Base-by-base conservation (phyloP, 1,284 basidiomycete species). In the Entoloma clypeatum region DNA sequence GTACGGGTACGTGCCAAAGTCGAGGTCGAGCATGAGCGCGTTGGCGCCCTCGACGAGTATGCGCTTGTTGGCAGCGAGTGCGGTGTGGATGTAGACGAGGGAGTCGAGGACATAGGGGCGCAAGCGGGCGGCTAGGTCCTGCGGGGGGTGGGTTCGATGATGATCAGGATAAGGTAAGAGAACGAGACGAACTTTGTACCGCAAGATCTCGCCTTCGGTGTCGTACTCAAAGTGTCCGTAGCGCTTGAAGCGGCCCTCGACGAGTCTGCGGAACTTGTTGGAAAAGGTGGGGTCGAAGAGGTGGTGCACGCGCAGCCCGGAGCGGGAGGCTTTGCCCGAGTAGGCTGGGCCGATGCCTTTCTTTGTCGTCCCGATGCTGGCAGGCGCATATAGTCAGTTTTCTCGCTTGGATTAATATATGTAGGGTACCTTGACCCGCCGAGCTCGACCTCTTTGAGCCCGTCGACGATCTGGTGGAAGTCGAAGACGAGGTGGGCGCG, bases 391-490 rank as follows among this genome's bases (percentile, higher is more conserved):
- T 17, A 50, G 22, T 31, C 21, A 19, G 35, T 41, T 26, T 31
- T 25, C 44, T 34, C 41, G 37, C 49, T 22, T 4, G 18, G 11
- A 22, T 18, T 10, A 42, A 33, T 19, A 22, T 25, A 19, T 34
- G 39, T 27, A 36, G 39, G 24, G 44, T 56, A 85, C 80, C 86
- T 89, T 3, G 81, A 86, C 13, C 91, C 91, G 24, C 96, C 96
- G 10, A 98, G 79, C 65, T 99, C 95, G 34, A 94, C 90, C 65
- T 99, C 95, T 65, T 99, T 99, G 57, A 99, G 70, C 11, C 96
- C 96, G 59, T 99, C 96, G 28, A 99, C 96, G 57, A 98, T 96
- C 70, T 99, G 95, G 68, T 99, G 95, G 67, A 99, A 99, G 65
- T 98, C 95, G 58, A 98, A 93, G 33, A 99, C 95, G 50, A 99